These are phyloP conservation scores for Lactifluus volemus DNA, from an alignment of 768 basidiomycete species.

Conservation along the genomic window DNA sequence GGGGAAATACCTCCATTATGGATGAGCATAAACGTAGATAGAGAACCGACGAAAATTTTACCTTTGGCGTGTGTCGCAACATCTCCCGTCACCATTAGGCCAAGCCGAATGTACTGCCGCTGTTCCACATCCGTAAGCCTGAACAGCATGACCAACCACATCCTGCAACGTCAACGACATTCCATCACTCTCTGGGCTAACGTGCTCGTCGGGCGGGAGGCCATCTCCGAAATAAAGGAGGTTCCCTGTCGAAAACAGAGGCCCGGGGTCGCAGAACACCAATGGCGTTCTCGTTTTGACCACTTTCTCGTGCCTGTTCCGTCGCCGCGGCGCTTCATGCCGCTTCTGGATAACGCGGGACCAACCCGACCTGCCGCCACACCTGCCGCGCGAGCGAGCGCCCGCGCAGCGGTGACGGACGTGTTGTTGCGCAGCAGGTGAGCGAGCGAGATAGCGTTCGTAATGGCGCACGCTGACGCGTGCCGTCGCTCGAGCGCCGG, in stretches of 20 bases:
- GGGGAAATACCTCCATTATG: slow-evolving; percentile 26
- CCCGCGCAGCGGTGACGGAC: no score
- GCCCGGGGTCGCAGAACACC: no score
- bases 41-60: slow-evolving; percentile 23
- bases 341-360: no score
- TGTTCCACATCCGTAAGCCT: slow-evolving; percentile 52
- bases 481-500: slow-evolving; percentile 44
- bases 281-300: no score
- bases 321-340: no score
- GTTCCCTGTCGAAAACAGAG: slow-evolving; percentile 70
- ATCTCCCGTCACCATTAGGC: slow-evolving; percentile 74
- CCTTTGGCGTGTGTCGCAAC: slow-evolving; percentile 66
- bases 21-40: slow-evolving; percentile 2
- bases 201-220: slow-evolving; percentile 8
- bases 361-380: no score
- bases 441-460: slow-evolving; percentile 46
- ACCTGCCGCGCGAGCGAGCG: no score
- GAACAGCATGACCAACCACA: slow-evolving; percentile 56
- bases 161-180: slow-evolving; percentile 48
- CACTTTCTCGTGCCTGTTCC: no score
- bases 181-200: slow-evolving; percentile 22
- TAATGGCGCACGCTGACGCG: slow-evolving; percentile 63
- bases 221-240: slow-evolving; percentile 33
- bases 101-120: slow-evolving; percentile 67
- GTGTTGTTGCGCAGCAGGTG: no score